These are phyloP conservation scores for Alternaria hordeiaustralica DNA, from an alignment of 2,329 filamentous ascomycete species.

Conservation along the genomic window DNA sequence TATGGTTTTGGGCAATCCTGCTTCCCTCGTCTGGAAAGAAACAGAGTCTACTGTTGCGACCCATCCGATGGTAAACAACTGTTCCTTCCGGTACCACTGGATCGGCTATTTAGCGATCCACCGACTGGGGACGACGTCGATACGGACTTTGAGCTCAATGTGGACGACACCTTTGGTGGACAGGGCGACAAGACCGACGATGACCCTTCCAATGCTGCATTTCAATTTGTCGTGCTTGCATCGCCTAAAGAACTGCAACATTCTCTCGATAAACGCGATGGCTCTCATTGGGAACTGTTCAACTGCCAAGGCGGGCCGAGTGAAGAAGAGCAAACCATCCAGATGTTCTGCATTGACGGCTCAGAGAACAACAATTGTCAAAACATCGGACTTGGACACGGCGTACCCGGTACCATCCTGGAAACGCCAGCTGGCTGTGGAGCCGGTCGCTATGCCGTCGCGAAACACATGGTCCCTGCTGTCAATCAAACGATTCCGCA, in stretches of 20 bases:
- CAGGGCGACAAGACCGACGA: slow-evolving; percentile 4
- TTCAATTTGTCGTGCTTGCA: slow-evolving; percentile 40
- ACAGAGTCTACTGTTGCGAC: slow-evolving; percentile 45
- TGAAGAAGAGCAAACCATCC: slow-evolving; percentile 45
- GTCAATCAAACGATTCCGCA: not conserved
- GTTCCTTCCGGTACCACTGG: slow-evolving; percentile 45
- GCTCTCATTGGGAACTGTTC: slow-evolving; percentile 55
- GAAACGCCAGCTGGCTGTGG: slow-evolving; percentile 53
- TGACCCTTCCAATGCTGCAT: slow-evolving; percentile 30
- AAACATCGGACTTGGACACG: slow-evolving; percentile 48
- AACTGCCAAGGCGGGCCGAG: slow-evolving; percentile 39
- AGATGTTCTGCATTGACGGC: slow-evolving; percentile 49
- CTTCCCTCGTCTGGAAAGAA: slow-evolving; percentile 25
- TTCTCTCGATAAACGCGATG: slow-evolving; percentile 52
- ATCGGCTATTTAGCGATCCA: slow-evolving; percentile 46
- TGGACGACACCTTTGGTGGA: slow-evolving; percentile 15
- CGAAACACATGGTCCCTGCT: slow-evolving; percentile 31
- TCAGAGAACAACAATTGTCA: slow-evolving; percentile 47
- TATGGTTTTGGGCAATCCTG: slow-evolving; percentile 2
- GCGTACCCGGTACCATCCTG: slow-evolving; percentile 49
- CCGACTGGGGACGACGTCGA: slow-evolving; percentile 39
- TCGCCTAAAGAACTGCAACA: slow-evolving; percentile 43
- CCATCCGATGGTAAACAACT: slow-evolving; percentile 29
- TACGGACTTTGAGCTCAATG: slow-evolving; percentile 34
- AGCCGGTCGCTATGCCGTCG: slow-evolving; percentile 51